These are phyloP conservation scores for Wallemia mellicola DNA, from an alignment of 1,284 basidiomycete genomes.

Conservation along the genomic window DNA sequence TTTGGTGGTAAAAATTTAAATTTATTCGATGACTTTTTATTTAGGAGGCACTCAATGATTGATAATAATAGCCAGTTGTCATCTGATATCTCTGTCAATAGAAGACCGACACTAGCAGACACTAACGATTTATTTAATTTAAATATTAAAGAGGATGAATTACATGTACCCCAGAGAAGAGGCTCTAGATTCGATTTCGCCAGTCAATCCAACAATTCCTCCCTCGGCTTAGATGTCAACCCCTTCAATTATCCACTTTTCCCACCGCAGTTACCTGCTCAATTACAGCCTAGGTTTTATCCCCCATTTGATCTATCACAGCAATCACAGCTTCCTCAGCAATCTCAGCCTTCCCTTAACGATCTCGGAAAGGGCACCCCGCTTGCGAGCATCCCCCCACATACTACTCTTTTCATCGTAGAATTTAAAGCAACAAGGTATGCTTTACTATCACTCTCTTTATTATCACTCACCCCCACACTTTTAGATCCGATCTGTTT, in stretches of 20 bases:
- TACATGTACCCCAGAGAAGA: background rate
- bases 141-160: background rate
- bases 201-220: background rate
- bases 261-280: background rate
- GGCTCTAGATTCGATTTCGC: background rate
- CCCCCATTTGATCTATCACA: conserved; percentile 9
- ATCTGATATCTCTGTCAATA: background rate
- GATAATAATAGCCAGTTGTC: background rate
- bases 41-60: background rate
- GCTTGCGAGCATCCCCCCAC: conserved; percentile 42
- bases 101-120: background rate
- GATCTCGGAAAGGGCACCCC: conserved; percentile 76
- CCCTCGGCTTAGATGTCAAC: background rate
- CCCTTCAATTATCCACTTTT: background rate
- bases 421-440: conserved; percentile 62
- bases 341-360: conserved; percentile 16
- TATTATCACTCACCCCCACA: background rate
- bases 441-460: background rate
- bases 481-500: conserved; percentile 60
- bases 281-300: background rate
- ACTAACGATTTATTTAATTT: background rate
- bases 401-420: conserved; percentile 76
- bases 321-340: conserved; percentile 7
- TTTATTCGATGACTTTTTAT: background rate
- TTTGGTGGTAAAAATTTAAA: background rate